Evolutionary conservation across 352 stramenopile species (phyloP).

Genomic region (Lagenidium sp.): DNA sequence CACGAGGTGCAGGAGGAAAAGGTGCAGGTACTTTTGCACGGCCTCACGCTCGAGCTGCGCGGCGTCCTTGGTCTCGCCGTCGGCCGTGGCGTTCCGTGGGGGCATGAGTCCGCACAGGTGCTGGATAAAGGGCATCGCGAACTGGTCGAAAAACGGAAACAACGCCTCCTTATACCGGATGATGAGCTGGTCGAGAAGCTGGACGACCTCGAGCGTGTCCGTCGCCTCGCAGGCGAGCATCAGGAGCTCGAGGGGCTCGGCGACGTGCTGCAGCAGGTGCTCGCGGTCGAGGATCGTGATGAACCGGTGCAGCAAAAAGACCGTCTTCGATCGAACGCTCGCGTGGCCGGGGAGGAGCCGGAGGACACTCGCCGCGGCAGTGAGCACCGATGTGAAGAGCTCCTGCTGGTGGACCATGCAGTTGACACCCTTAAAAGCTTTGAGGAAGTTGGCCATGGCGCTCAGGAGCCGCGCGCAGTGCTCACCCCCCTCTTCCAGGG

Average conservation of each 20-base stretch:
- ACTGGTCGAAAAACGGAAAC: constrained; percentile 56
- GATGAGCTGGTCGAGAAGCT: constrained; percentile 79
- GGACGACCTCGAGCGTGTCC: constrained; percentile 76
- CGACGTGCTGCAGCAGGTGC: constrained; percentile 54
- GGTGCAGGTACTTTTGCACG: constrained; percentile 77
- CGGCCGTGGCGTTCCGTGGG: constrained; percentile 25
- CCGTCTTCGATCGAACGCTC: constrained; percentile 67
- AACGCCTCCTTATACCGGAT: constrained; percentile 78
- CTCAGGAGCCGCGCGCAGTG: constrained; percentile 55
- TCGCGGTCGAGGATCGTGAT: constrained; percentile 63
- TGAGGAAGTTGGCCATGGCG: constrained; percentile 73
- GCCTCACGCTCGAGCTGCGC: constrained; percentile 67
- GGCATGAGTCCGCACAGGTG: constrained; percentile 66
- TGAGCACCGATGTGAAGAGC: constrained; percentile 67
- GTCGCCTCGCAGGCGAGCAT: constrained; percentile 51
- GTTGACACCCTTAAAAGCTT: constrained; percentile 68
- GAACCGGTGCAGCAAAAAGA: constrained; percentile 74
- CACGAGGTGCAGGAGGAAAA: constrained; percentile 67
- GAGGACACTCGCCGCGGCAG: constrained; percentile 45
- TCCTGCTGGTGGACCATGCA: constrained; percentile 72
- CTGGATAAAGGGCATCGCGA: constrained; percentile 57
- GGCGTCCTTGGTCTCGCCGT: constrained; percentile 57
- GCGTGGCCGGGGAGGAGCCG: constrained; percentile 32
- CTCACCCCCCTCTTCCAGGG: constrained; percentile 37
- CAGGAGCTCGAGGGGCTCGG: constrained; percentile 41